Base-by-base conservation (phyloP, 2,329 filamentous ascomycete species). In the Apiospora hydei region DNA sequence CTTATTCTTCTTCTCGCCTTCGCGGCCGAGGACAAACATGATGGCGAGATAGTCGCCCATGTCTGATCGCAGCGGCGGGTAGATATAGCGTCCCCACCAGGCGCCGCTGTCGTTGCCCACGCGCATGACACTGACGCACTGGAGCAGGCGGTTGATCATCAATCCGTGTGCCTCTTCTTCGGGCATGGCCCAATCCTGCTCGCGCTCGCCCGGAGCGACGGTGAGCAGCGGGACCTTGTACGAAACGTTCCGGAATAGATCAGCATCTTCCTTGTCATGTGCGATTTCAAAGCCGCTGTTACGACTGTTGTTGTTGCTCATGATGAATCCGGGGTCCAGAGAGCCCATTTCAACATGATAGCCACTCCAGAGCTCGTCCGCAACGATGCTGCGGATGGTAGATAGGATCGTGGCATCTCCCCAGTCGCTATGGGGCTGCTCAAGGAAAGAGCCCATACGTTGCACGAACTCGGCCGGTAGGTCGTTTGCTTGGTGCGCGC, bases 161-260 rank as follows among this genome's bases (percentile, higher is more conserved):
- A 11, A 11, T 34, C 57, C 18, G 21, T 41, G 53, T 13, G 30
- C 21, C 34, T 41, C 21, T 11, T 64, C 57, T 24, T 6, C 18
- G 10, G 57, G 30, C 1, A 16, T n/a, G n/a, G 34, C 57, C 57
- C 57, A 64, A 3, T 64, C 57, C 30, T 64, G 18, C 57, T 64
- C 30, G 4, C 34, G 34, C 34, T 64, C 34, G 7, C 57, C 34
- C 16, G 34, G 57, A 2, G 57, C 34, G 21, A 64, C 41, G 10
- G 57, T 64, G 57, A 64, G 41, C 18, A 64, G n/a, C 4, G 57
- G 57, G 18, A 64, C 57, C 34, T 14, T 41, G 57, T 64, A 64
- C 8, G 57, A 38, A 2, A 34, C 21, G 34, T 24, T 24, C 57
- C n/a, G 21, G 57, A 64, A 64, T 2, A 64, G 13, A 4, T 18